phyloP scores from a whole-genome alignment of 78 protist species.

The Speleostelium caveatum region DNA sequence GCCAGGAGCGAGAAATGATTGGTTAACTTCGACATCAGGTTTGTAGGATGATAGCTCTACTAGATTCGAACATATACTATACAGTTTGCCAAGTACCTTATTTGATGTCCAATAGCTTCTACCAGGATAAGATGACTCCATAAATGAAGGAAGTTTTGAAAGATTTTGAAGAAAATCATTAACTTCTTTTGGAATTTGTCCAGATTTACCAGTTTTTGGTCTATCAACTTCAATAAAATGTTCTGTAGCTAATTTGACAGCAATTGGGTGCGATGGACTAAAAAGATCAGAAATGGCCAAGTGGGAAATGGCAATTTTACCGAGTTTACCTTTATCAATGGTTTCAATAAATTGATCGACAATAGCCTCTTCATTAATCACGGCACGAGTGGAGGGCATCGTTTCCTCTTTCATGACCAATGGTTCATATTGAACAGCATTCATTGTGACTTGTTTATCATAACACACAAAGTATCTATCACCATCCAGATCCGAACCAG shows the following conservation, averaged over 20 bases:
- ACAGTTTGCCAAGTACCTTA: conserved; percentile 23
- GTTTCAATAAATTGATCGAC: conserved; percentile 30
- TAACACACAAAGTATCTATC: conserved; percentile 67
- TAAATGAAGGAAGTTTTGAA: conserved; percentile 37
- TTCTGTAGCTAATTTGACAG: conserved; percentile 33
- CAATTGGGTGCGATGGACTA: background rate
- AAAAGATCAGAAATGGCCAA: conserved; percentile 43
- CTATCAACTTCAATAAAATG: conserved; percentile 77
- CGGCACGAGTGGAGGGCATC: no score
- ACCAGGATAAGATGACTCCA: background rate
- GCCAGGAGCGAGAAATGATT: background rate
- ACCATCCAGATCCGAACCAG: conserved; percentile 86
- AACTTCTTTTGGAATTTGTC: conserved; percentile 31
- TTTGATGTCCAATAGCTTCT: background rate
- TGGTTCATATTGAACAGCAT: no score
- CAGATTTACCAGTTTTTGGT: conserved; percentile 52
- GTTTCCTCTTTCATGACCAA: no score
- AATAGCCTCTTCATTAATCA: background rate
- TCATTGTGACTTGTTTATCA: background rate
- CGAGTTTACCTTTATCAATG: conserved; percentile 17
- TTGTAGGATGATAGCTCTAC: no score
- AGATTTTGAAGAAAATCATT: background rate
- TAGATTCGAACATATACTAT: no score
- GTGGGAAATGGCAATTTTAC: conserved; percentile 64
- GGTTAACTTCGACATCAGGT: background rate